phyloP scores from a whole-genome alignment of 495 filamentous ascomycete species.

The Annulohypoxylon nitens region DNA sequence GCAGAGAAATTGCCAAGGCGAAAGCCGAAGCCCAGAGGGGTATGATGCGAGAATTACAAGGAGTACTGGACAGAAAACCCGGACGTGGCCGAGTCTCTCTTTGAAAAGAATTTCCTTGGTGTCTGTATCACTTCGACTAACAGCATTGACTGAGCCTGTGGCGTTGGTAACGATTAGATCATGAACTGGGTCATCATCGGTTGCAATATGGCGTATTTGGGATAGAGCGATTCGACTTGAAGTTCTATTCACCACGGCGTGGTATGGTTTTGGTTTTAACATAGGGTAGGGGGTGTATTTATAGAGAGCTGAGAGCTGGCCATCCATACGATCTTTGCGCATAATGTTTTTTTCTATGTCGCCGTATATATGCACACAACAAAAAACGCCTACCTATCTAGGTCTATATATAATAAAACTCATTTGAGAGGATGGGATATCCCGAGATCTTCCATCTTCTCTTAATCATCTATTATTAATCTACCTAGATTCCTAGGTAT shows the following conservation, averaged over 20 bases:
- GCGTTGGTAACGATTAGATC: slow-evolving; percentile 44
- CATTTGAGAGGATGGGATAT: slow-evolving; percentile 29
- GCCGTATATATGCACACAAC: slow-evolving; percentile 36
- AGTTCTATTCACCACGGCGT: slow-evolving; percentile 27
- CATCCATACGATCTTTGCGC: slow-evolving; percentile 46
- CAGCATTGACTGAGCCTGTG: slow-evolving; percentile 29
- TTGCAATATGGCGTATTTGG: slow-evolving; percentile 40
- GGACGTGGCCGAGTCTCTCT: slow-evolving; percentile 47
- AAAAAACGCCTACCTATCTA: slow-evolving; percentile 14
- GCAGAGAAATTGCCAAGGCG: slow-evolving; percentile 74
- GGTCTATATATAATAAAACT: slow-evolving; percentile 38
- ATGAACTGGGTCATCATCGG: slow-evolving; percentile 43
- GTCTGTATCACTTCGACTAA: slow-evolving; percentile 41
- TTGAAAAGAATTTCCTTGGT: slow-evolving; percentile 32
- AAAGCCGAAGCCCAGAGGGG: slow-evolving; percentile 82
- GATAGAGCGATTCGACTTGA: slow-evolving; percentile 33
- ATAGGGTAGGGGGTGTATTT: slow-evolving; percentile 28
- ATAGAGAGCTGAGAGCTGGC: slow-evolving; percentile 42
- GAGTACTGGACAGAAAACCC: slow-evolving; percentile 48
- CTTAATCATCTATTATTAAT: background rate
- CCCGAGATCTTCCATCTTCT: background rate
- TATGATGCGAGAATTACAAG: slow-evolving; percentile 85
- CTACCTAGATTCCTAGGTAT: background rate
- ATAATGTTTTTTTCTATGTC: slow-evolving; percentile 48
- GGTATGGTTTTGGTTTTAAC: slow-evolving; percentile 29